Evolutionary conservation across 805 yeast genomes (phyloP), one percentile per base, ranked within the genome.

Genomic region (Helenozyma rhizophorensis): DNA sequence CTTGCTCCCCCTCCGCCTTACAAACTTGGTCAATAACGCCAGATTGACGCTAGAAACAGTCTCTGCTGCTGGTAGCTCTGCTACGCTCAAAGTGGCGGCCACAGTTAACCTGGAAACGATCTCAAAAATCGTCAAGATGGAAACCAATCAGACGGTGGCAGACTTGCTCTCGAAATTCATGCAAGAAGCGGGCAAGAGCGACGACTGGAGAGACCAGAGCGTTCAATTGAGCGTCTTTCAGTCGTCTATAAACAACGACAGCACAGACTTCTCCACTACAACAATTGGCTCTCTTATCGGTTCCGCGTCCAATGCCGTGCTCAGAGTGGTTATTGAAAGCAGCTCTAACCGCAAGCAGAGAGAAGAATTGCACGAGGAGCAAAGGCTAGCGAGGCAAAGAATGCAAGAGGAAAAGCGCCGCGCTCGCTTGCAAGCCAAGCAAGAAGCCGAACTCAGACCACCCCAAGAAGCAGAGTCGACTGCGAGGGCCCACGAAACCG

Each of bases 11-110:
- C 30, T 66, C 7, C 41, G 67, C 28, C 51, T 59, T 25, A 52
- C 65, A 11, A 53, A 45, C 18, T 43, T 66, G 15, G 38, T 52
- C 14, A 64, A 57, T 37, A 65, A 65, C 34, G 48, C 65, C 23
- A 64, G 57, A 36, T 37, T 66, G 17, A 38, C 33, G 12, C 43
- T 65, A 10, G 30, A 22, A 4, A 21, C 31, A 4, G 14, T 33
- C 11, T 13, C 5, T 17, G 19, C 12, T 5, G 30, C 27, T 2
- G 19, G 25, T 2, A 22, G 9, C 2, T 33, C 16, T 1, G 30
- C 28, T 9, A 28, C 33, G 10, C 23, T 43, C 22, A 43, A 42
- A 17, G 26, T 43, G 11, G 21, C 28, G 4, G 48, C 39, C 1
- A 14, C 34, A 4, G 28, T 43, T 7, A 23, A 14, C n/a, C 39